These are phyloP conservation scores for Saccharomycopsis oosterbeekiorum DNA, from an alignment of 805 yeast species.

Conservation along the genomic window DNA sequence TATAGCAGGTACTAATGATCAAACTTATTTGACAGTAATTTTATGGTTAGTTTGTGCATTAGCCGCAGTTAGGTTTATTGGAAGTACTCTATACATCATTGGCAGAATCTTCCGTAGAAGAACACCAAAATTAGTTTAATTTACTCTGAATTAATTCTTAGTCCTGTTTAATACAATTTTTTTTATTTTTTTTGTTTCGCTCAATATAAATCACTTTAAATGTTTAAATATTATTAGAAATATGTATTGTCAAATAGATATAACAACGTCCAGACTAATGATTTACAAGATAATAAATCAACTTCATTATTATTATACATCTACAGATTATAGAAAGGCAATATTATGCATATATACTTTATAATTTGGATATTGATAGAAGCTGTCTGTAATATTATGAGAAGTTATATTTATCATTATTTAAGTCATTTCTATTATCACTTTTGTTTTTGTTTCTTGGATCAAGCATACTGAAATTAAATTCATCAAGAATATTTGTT, in stretches of 20 bases:
- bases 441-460: not conserved
- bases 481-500: not conserved
- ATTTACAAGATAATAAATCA: no score
- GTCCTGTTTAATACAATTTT: not conserved
- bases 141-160: not conserved
- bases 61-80: constrained; percentile 47
- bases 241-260: no score
- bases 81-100: constrained; percentile 40
- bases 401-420: no score
- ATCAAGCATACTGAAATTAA: not conserved
- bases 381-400: no score
- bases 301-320: no score
- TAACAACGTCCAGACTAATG: no score
- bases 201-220: no score
- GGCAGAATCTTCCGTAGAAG: constrained; percentile 20
- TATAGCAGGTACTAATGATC: constrained; percentile 28
- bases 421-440: not conserved
- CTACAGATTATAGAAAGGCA: no score
- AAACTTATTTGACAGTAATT: constrained; percentile 40
- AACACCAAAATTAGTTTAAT: not conserved
- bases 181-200: not conserved
- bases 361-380: no score
- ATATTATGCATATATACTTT: no score
- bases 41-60: constrained; percentile 55
- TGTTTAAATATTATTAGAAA: no score